Evolutionary conservation across 2,329 filamentous ascomycete species (phyloP).

Genomic region (Fusarium armeniacum): DNA sequence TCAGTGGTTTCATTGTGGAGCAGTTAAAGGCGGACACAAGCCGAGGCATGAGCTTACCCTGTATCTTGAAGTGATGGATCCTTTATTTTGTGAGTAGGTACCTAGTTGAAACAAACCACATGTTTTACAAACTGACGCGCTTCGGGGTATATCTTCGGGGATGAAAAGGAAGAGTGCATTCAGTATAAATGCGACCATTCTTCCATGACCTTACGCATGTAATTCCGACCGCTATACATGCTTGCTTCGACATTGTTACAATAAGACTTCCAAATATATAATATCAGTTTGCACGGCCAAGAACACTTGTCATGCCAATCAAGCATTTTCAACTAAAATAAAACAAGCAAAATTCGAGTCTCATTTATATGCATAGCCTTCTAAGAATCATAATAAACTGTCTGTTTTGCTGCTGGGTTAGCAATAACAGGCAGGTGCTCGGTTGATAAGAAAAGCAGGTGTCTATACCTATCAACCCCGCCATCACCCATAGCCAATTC

Average conservation of each 20-base stretch:
- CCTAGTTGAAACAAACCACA: neutral
- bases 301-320: neutral
- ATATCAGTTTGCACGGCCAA: neutral
- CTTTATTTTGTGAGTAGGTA: neutral
- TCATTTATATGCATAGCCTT: neutral
- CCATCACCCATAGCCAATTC: constrained; percentile 14
- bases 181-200: neutral
- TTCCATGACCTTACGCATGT: neutral
- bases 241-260: neutral
- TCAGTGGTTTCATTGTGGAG: constrained; percentile 11
- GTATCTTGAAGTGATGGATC: neutral
- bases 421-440: neutral
- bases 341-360: neutral
- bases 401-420: neutral
- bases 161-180: neutral
- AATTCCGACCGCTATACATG: neutral
- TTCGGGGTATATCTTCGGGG: neutral
- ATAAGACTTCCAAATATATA: neutral
- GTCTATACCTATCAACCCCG: constrained; percentile 29
- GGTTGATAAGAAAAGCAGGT: constrained; percentile 1
- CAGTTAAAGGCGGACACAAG: neutral
- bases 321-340: neutral
- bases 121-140: neutral
- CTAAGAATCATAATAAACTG: neutral
- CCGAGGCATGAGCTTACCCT: constrained; percentile 30